phyloP scores from a whole-genome alignment of 176 grass and related monocot genomes.

The Aechmea fasciata region DNA sequence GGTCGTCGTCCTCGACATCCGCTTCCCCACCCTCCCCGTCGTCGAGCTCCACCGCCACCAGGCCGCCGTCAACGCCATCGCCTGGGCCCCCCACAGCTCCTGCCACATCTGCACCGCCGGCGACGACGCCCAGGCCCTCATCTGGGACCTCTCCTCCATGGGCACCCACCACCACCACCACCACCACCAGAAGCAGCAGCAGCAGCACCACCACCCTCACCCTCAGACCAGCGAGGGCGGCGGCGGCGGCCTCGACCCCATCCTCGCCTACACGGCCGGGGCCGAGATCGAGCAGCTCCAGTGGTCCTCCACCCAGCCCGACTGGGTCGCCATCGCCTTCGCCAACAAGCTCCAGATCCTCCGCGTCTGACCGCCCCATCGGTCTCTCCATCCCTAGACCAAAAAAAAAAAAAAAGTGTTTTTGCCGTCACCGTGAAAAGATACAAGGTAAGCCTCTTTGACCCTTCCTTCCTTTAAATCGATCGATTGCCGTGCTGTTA shows the following conservation, averaged over 20 bases:
- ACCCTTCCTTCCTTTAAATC: too few relatives aligned
- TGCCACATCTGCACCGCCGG: conserved; percentile 93
- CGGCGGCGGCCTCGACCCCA: conserved; percentile 73
- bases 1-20: conserved; percentile 94
- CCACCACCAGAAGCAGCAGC: conserved; percentile 22
- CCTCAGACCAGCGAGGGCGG: conserved; percentile 50
- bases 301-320: conserved; percentile 94
- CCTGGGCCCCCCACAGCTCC: conserved; percentile 87
- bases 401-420: too few relatives aligned
- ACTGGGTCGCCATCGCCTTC: conserved; percentile 92
- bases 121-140: conserved; percentile 81
- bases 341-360: conserved; percentile 88
- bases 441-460: too few relatives aligned
- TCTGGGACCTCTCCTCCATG: conserved; percentile 96
- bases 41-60: conserved; percentile 96
- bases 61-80: conserved; percentile 80
- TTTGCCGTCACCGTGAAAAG: too few relatives aligned
- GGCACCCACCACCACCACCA: conserved; percentile 12
- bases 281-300: conserved; percentile 97
- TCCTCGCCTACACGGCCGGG: conserved; percentile 85
- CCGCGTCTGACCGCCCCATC: conserved; percentile 40
- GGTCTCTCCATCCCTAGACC: too few relatives aligned
- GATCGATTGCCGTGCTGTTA: too few relatives aligned
- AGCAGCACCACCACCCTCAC: conserved; percentile 20
- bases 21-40: conserved; percentile 82